Evolutionary conservation across 306 rosid genomes (phyloP).

Genomic region (Arachis stenosperma): DNA sequence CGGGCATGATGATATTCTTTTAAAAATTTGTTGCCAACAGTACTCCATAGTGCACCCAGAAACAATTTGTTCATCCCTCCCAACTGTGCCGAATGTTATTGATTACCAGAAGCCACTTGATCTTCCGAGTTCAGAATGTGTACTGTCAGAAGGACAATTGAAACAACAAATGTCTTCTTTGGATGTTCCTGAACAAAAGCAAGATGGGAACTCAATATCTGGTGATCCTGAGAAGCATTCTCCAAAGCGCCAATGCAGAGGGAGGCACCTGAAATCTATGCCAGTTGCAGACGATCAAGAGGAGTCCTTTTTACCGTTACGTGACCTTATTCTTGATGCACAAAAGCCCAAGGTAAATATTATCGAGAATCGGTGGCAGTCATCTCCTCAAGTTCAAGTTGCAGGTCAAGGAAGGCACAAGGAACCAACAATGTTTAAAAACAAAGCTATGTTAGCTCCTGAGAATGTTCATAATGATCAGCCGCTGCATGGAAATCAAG

Average conservation of each 20-base stretch:
- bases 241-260: background rate
- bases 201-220: background rate
- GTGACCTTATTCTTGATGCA: background rate
- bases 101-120: conserved; percentile 21
- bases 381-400: background rate
- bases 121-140: conserved; percentile 22
- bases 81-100: background rate
- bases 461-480: conserved; percentile 21
- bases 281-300: conserved; percentile 2
- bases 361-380: background rate
- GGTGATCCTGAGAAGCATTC: background rate
- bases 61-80: conserved; percentile 20
- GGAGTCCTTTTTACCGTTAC: conserved; percentile 21
- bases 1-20: too few relatives aligned
- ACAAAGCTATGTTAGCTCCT: conserved; percentile 9
- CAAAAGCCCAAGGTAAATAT: background rate
- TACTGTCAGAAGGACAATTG: conserved; percentile 20
- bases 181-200: conserved; percentile 21
- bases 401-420: background rate
- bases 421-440: background rate
- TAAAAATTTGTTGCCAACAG: background rate
- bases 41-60: conserved; percentile 7
- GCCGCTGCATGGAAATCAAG: conserved; percentile 29
- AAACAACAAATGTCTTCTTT: conserved; percentile 16
- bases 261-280: conserved; percentile 7